Evolutionary conservation across 352 stramenopile species (phyloP).

Genomic region (Thraustochytrium striatum): DNA sequence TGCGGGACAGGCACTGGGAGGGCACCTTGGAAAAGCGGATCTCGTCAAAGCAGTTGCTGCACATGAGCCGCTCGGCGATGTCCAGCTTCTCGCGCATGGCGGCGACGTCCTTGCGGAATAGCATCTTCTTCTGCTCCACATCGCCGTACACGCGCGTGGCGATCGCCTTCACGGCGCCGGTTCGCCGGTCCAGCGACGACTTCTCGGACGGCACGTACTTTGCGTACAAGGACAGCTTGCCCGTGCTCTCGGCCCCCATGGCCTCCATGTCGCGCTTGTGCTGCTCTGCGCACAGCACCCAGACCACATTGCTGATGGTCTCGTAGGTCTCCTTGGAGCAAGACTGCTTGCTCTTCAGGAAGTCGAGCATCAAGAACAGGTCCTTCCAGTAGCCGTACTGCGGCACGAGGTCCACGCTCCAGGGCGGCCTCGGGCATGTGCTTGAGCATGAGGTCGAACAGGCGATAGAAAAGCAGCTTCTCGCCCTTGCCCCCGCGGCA

Average conservation of each 20-base stretch:
- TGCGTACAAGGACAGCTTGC: constrained; percentile 23
- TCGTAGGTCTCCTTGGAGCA: constrained; percentile 22
- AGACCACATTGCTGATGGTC: neutral
- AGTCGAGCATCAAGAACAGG: constrained; percentile 47
- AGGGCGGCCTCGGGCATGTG: constrained; percentile 44
- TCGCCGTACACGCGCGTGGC: neutral
- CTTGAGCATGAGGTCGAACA: constrained; percentile 43
- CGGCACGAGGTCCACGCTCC: constrained; percentile 49
- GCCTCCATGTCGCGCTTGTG: neutral
- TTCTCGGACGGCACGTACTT: constrained; percentile 49
- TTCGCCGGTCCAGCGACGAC: constrained; percentile 48
- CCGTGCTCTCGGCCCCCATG: neutral
- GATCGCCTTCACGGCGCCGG: constrained; percentile 11
- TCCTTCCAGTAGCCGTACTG: constrained; percentile 59
- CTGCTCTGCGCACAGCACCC: neutral
- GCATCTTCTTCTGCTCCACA: constrained; percentile 27
- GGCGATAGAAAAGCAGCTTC: constrained; percentile 48
- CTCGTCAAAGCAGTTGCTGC: constrained; percentile 46
- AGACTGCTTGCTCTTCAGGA: neutral
- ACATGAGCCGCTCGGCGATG: constrained; percentile 56
- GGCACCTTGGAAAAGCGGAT: constrained; percentile 55
- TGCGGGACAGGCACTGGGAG: constrained; percentile 48
- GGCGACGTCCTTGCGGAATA: constrained; percentile 54
- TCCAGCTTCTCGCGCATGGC: constrained; percentile 51
- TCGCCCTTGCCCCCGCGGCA: constrained; percentile 58